A percentile compares a stretch with the other conserved stretches of the same genome.
These are phyloP conservation scores for Domatiomyces globalis DNA, from an alignment of 2,329 filamentous ascomycete genomes.

Conservation along the genomic window DNA sequence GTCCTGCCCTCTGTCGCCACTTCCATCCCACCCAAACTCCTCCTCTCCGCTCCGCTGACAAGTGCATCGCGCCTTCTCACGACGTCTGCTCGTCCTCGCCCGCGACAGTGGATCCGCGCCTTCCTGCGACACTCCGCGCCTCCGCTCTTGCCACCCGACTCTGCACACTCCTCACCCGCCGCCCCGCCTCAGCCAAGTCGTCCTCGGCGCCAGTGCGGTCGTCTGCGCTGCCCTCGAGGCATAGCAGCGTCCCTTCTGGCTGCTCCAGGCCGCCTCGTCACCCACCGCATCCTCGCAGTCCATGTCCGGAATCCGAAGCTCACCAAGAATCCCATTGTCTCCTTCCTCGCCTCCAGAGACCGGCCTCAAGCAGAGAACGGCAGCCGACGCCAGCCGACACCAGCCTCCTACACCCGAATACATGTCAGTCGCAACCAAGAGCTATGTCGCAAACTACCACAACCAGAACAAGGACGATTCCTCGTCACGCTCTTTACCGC, in stretches of 20 bases:
- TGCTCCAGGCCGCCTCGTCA: conserved; percentile 13
- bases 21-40: background rate
- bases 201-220: background rate
- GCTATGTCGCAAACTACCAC: conserved; percentile 33
- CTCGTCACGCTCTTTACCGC: conserved; percentile 27
- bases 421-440: conserved; percentile 37
- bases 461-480: conserved; percentile 23
- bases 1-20: background rate
- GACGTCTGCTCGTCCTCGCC: background rate
- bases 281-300: conserved; percentile 11
- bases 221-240: background rate
- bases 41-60: background rate
- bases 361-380: conserved; percentile 22
- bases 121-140: background rate
- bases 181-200: background rate
- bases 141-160: background rate
- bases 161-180: background rate
- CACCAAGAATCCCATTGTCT: conserved; percentile 28
- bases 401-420: conserved; percentile 29
- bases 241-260: background rate
- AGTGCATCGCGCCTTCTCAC: background rate
- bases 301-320: conserved; percentile 27
- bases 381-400: conserved; percentile 11
- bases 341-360: conserved; percentile 30
- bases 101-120: background rate